These are phyloP conservation scores for Leccinellum rugosiceps DNA, from an alignment of 768 basidiomycete genomes.

Conservation along the genomic window DNA sequence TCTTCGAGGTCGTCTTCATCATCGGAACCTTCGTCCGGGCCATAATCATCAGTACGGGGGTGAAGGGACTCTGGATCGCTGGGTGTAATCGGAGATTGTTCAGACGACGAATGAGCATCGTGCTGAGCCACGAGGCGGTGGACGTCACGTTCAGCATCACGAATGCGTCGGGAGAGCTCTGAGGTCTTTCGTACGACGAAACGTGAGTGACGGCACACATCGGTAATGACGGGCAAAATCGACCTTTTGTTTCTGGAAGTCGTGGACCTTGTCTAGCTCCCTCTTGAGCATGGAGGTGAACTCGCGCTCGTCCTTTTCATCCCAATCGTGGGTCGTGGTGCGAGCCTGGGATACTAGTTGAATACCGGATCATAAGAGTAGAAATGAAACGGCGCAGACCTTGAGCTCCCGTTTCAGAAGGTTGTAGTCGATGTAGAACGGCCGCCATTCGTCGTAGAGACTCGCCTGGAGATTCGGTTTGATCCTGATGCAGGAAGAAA, in stretches of 20 bases:
- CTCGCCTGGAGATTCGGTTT: slow-evolving; percentile 50
- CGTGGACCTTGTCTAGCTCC: slow-evolving; percentile 92
- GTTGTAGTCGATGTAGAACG: slow-evolving; percentile 89
- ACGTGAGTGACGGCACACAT: neutral
- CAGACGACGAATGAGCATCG: slow-evolving; percentile 20
- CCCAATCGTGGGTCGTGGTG: slow-evolving; percentile 64
- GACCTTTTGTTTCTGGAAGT: slow-evolving; percentile 90
- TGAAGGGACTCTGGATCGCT: slow-evolving; percentile 59
- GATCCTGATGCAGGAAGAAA: neutral
- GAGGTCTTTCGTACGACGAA: slow-evolving; percentile 48
- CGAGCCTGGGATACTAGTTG: slow-evolving; percentile 37
- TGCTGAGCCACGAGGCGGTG: slow-evolving; percentile 70
- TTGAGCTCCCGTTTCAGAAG: slow-evolving; percentile 88
- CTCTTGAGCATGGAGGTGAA: slow-evolving; percentile 76
- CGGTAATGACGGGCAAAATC: neutral
- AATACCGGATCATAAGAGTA: neutral
- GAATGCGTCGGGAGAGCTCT: slow-evolving; percentile 79
- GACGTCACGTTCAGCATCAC: slow-evolving; percentile 78
- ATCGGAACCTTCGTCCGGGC: slow-evolving; percentile 69
- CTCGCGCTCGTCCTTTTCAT: slow-evolving; percentile 71
- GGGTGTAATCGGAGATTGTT: slow-evolving; percentile 22
- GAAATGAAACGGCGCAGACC: slow-evolving; percentile 34
- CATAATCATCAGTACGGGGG: slow-evolving; percentile 40
- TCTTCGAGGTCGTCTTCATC: slow-evolving; percentile 45
- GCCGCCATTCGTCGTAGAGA: slow-evolving; percentile 87